Conservation (phyloP, 129 eudicot genomes). For the Scalesia atractyloides region DNA sequence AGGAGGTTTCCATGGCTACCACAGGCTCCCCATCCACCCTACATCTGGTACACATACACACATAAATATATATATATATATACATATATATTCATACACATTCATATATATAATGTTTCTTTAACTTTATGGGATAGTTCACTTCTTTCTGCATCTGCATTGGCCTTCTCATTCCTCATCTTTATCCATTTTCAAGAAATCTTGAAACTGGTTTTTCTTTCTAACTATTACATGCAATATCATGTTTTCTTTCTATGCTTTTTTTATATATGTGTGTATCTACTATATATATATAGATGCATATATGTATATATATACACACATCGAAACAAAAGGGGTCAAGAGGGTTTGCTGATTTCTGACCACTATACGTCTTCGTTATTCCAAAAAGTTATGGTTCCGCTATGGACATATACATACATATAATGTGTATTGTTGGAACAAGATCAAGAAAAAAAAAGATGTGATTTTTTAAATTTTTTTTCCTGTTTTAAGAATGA, state of each 20-base stretch:
- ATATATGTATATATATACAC: too few relatives aligned
- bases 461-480: neutral
- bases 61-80: too few relatives aligned
- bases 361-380: too few relatives aligned
- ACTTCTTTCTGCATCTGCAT: constrained; percentile 20
- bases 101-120: constrained; percentile 16
- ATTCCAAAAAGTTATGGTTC: too few relatives aligned
- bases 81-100: neutral
- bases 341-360: too few relatives aligned
- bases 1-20: constrained; percentile 82
- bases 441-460: neutral
- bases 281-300: too few relatives aligned
- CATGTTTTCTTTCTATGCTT: constrained; percentile 5
- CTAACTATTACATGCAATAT: constrained; percentile 20
- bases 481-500: neutral
- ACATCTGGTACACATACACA: constrained; percentile 40
- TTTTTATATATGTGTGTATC: too few relatives aligned
- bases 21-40: constrained; percentile 45
- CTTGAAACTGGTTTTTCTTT: constrained; percentile 1
- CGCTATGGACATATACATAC: too few relatives aligned
- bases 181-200: constrained; percentile 11
- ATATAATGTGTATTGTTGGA: too few relatives aligned
- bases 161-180: constrained; percentile 5
- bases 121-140: constrained; percentile 17
- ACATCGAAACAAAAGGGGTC: too few relatives aligned